These are phyloP conservation scores for Marchantia paleacea DNA, from an alignment of 225 moss, liverwort and hornwort genomes.

Conservation along the genomic window DNA sequence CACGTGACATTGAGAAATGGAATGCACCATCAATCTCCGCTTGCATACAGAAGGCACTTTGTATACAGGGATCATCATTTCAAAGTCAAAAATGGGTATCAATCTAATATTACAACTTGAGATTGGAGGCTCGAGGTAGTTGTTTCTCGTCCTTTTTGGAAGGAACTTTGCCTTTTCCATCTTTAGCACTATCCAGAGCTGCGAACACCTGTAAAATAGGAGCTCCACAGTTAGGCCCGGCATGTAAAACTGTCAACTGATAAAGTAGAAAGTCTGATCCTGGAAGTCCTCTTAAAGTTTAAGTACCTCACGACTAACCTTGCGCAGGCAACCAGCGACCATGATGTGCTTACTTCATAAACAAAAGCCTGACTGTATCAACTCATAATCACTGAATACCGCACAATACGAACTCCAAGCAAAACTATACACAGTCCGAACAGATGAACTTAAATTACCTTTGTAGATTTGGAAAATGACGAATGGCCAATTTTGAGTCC, in stretches of 20 bases:
- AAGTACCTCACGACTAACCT: too few relatives aligned
- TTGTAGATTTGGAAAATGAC: conserved; percentile 41
- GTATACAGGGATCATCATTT: not conserved
- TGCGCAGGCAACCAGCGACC: too few relatives aligned
- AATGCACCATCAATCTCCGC: not conserved
- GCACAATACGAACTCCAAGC: not conserved
- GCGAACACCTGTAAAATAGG: conserved; percentile 59
- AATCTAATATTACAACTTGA: conserved; percentile 33
- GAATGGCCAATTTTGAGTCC: conserved; percentile 40
- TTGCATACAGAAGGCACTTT: not conserved
- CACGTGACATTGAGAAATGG: not conserved
- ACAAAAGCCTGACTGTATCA: not conserved
- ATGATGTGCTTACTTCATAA: not conserved
- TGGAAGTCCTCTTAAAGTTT: too few relatives aligned
- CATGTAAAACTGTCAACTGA: too few relatives aligned
- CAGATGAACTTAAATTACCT: conserved; percentile 13
- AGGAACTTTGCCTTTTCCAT: conserved; percentile 24
- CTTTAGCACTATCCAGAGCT: conserved; percentile 61
- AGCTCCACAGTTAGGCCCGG: not conserved
- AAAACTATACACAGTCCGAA: not conserved
- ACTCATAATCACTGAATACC: not conserved
- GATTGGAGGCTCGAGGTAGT: conserved; percentile 32
- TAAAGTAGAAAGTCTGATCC: too few relatives aligned
- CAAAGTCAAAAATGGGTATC: conserved; percentile 11
- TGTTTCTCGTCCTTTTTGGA: conserved; percentile 24